Conservation (phyloP, 2,329 filamentous ascomycete genomes). For the Xylaria sp. region DNA sequence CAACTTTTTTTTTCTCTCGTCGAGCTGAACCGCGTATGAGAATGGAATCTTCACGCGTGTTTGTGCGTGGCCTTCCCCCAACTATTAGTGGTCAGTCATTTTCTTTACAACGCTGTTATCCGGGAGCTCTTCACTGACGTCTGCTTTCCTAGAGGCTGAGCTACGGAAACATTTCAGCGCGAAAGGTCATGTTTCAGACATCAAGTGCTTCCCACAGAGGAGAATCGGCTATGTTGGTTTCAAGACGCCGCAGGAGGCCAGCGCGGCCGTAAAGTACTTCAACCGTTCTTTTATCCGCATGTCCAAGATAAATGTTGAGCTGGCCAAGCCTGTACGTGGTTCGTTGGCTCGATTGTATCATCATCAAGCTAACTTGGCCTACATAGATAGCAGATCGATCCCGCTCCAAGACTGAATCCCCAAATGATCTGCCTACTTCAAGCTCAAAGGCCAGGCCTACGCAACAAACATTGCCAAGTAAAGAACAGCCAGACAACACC, state of each 20-base stretch:
- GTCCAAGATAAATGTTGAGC: conserved; percentile 90
- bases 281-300: conserved; percentile 95
- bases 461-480: conserved; percentile 39
- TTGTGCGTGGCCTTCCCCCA: conserved; percentile 87
- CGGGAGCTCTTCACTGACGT: conserved; percentile 20
- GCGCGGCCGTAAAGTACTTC: conserved; percentile 90
- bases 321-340: conserved; percentile 79
- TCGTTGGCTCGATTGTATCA: conserved; percentile 26
- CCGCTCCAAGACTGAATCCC: conserved; percentile 45
- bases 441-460: conserved; percentile 47
- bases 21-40: conserved; percentile 1
- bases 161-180: conserved; percentile 79
- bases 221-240: conserved; percentile 97
- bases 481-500: conserved; percentile 34
- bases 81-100: conserved; percentile 72
- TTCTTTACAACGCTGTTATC: not conserved
- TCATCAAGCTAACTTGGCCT: conserved; percentile 10
- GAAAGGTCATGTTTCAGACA: conserved; percentile 83
- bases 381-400: conserved; percentile 56
- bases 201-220: conserved; percentile 88
- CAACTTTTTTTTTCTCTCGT: conserved; percentile 26
- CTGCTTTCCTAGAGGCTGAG: conserved; percentile 30
- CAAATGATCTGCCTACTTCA: conserved; percentile 17
- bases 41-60: conserved; percentile 71
- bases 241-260: conserved; percentile 81